phyloP scores from a whole-genome alignment of 129 eudicot species.

The Pulicaria dysenterica region DNA sequence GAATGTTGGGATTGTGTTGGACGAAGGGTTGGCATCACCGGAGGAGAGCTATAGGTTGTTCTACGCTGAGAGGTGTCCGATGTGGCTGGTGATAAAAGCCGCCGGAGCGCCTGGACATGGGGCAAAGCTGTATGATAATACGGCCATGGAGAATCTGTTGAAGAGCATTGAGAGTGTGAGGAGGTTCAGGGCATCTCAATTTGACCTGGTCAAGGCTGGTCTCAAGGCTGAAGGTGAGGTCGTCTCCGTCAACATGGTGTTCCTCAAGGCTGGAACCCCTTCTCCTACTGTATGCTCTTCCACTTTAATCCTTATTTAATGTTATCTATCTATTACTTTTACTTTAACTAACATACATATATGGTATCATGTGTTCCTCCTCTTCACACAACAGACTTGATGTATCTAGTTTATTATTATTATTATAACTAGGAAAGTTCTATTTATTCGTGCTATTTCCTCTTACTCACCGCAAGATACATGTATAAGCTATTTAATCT shows the following conservation, averaged over 20 bases:
- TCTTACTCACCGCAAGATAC: too few species aligned
- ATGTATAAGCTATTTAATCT: too few species aligned
- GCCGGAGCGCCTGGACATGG: slow-evolving; percentile 92
- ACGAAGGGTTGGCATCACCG: slow-evolving; percentile 87
- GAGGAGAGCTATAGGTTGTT: slow-evolving; percentile 59
- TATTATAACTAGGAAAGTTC: too few species aligned
- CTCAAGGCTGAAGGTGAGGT: slow-evolving; percentile 82
- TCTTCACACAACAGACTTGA: too few species aligned
- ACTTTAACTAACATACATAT: too few species aligned
- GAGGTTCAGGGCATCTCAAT: slow-evolving; percentile 90
- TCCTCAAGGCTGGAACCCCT: slow-evolving; percentile 89
- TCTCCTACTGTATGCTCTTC: slow-evolving; percentile 70
- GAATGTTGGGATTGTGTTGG: slow-evolving; percentile 88
- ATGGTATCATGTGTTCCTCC: too few species aligned
- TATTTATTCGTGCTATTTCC: too few species aligned
- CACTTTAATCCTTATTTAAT: neutral
- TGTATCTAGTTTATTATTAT: too few species aligned
- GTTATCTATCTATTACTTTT: too few species aligned
- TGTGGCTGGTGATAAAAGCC: slow-evolving; percentile 88
- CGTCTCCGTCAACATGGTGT: slow-evolving; percentile 78
- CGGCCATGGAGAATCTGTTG: slow-evolving; percentile 87
- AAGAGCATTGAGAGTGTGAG: slow-evolving; percentile 89
- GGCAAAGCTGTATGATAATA: slow-evolving; percentile 84
- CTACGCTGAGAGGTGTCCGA: slow-evolving; percentile 77
- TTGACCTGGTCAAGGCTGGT: slow-evolving; percentile 92